Evolutionary conservation across 108 stramenopile genomes (phyloP).

Genomic region (Stephanodiscus triporus): DNA sequence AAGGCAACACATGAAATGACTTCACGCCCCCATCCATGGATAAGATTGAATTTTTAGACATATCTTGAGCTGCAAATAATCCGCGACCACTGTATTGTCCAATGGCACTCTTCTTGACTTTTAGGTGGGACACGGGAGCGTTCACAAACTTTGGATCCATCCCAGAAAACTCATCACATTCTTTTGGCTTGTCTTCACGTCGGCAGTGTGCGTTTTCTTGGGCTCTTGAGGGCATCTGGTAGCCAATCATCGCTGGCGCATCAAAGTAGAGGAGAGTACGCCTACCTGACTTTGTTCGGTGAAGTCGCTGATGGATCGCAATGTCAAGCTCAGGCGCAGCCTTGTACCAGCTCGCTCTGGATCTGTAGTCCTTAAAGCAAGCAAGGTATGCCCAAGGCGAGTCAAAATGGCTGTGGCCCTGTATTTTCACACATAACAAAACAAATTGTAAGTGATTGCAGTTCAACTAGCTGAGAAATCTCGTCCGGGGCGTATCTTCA

Average conservation of each 20-base stretch:
- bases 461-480: neutral
- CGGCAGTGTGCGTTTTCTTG: conserved; percentile 29
- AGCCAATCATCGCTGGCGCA: conserved; percentile 26
- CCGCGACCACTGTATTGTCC: conserved; percentile 50
- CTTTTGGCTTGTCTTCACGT: neutral
- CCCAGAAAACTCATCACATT: neutral
- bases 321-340: conserved; percentile 30
- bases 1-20: conserved; percentile 34
- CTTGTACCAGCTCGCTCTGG: conserved; percentile 37
- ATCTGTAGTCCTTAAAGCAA: conserved; percentile 22
- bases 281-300: conserved; percentile 27
- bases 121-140: conserved; percentile 24
- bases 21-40: conserved; percentile 33
- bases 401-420: conserved; percentile 20
- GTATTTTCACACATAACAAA: neutral
- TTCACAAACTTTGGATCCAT: conserved; percentile 38
- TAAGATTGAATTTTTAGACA: conserved; percentile 15
- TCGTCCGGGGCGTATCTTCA: too few species aligned
- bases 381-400: conserved; percentile 43
- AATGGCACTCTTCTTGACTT: conserved; percentile 33
- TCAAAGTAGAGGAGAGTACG: conserved; percentile 26
- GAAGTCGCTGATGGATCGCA: conserved; percentile 25
- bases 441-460: neutral
- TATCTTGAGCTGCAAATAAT: conserved; percentile 33
- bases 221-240: conserved; percentile 36